phyloP scores from a whole-genome alignment of 2,329 filamentous ascomycete genomes.

The Pseudogymnoascus pannorum region DNA sequence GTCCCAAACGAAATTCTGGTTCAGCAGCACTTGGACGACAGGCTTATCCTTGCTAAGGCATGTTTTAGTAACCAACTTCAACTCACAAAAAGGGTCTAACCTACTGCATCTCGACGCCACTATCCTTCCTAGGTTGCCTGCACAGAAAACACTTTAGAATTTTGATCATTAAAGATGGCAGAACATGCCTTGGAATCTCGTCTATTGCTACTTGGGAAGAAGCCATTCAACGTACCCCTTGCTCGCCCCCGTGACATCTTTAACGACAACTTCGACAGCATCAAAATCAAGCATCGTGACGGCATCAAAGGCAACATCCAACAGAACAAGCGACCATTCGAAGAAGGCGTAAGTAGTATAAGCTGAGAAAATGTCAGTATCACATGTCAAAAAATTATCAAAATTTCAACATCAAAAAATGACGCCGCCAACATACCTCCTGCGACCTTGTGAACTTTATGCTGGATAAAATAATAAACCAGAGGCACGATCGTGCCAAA shows the following conservation, averaged over 20 bases:
- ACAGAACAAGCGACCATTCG: constrained; percentile 90
- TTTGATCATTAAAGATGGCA: constrained; percentile 20
- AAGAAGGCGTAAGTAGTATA: constrained; percentile 98
- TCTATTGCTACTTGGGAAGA: constrained; percentile 79
- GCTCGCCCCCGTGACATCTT: constrained; percentile 81
- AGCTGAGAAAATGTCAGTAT: constrained; percentile 46
- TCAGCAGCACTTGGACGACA: constrained; percentile 61
- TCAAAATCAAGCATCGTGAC: constrained; percentile 89
- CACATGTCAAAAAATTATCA: constrained; percentile 10
- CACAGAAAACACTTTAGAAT: constrained; percentile 29
- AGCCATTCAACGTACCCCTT: constrained; percentile 99
- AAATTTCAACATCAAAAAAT: constrained; percentile 10
- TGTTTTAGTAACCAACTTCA: constrained; percentile 27
- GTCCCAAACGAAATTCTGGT: constrained; percentile 63
- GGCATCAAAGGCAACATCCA: constrained; percentile 94
- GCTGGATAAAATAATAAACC: constrained; percentile 96
- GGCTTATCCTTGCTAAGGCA: constrained; percentile 63
- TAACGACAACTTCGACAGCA: constrained; percentile 78
- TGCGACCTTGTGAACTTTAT: constrained; percentile 89
- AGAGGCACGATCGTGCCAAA: constrained; percentile 86
- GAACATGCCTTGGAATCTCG: constrained; percentile 30
- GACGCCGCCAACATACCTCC: constrained; percentile 59
- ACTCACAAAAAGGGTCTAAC: constrained; percentile 29
- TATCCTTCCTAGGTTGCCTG: constrained; percentile 37
- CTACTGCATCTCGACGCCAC: constrained; percentile 66